Percentiles rank a stretch among this genome's conserved stretches.
phyloP scores from a whole-genome alignment of 2,329 filamentous ascomycete species.

The Penicillium sumatraense region DNA sequence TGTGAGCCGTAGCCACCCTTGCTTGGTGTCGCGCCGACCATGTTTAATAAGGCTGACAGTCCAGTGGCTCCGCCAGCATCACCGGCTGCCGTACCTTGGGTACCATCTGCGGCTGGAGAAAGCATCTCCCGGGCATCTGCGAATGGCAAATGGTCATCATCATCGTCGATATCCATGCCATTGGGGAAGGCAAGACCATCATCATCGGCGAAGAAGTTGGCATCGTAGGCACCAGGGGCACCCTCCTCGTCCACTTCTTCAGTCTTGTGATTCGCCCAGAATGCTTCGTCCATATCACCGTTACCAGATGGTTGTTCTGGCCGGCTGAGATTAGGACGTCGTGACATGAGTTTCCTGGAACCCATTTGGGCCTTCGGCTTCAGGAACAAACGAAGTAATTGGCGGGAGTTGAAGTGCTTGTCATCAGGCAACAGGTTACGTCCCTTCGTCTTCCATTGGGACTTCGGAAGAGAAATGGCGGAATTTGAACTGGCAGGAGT shows the following conservation, averaged over 20 bases:
- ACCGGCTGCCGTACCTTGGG: slow-evolving; percentile 35
- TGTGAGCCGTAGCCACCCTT: slow-evolving; percentile 65
- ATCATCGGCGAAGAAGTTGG: slow-evolving; percentile 91
- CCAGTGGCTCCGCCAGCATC: slow-evolving; percentile 42
- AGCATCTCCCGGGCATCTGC: slow-evolving; percentile 56
- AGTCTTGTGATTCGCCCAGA: slow-evolving; percentile 73
- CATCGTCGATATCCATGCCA: slow-evolving; percentile 52
- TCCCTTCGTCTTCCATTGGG: slow-evolving; percentile 93
- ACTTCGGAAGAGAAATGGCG: slow-evolving; percentile 83
- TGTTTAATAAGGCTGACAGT: slow-evolving; percentile 44
- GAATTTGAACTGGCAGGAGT: slow-evolving; percentile 80
- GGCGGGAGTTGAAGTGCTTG: slow-evolving; percentile 96
- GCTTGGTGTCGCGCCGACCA: slow-evolving; percentile 44
- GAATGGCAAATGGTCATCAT: slow-evolving; percentile 53
- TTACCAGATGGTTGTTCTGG: slow-evolving; percentile 62
- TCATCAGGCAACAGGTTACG: slow-evolving; percentile 94
- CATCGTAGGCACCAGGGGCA: slow-evolving; percentile 82
- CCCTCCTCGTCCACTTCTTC: slow-evolving; percentile 66
- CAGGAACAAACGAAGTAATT: slow-evolving; percentile 85
- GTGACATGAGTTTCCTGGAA: slow-evolving; percentile 62
- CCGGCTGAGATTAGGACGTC: slow-evolving; percentile 42
- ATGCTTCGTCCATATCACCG: slow-evolving; percentile 90
- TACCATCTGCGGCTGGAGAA: slow-evolving; percentile 45
- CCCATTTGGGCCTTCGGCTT: slow-evolving; percentile 90
- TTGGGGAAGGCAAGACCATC: slow-evolving; percentile 53